Percentiles rank a stretch among this genome's conserved stretches.
phyloP scores from a whole-genome alignment of 345 rosid genomes.

The Sonneratia caseolaris region DNA sequence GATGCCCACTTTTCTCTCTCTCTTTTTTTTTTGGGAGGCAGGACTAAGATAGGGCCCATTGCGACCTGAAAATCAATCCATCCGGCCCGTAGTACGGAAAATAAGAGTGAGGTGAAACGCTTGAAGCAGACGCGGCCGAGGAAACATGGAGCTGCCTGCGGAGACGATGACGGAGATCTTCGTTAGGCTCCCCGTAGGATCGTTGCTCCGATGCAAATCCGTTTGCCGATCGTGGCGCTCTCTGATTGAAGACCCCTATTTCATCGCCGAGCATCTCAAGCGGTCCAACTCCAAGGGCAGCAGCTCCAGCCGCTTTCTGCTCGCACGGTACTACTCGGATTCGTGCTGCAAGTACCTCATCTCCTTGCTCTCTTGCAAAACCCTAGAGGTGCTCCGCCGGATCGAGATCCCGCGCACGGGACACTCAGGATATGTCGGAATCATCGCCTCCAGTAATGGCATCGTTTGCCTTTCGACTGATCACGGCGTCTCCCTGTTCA shows the following conservation, averaged over 20 bases:
- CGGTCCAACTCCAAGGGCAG: not conserved
- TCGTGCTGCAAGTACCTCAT: not conserved
- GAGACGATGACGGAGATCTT: not conserved
- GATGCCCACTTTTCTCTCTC: no score
- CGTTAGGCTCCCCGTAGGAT: not conserved
- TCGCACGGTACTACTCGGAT: not conserved
- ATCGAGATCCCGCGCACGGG: not conserved
- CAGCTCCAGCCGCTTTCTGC: not conserved
- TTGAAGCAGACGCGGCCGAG: no score
- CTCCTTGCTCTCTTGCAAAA: conserved; percentile 1
- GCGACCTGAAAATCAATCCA: no score
- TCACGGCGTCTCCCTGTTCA: not conserved
- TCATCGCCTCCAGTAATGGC: not conserved
- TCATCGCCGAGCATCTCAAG: not conserved
- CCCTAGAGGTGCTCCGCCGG: not conserved
- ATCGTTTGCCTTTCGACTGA: not conserved
- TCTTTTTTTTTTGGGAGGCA: no score
- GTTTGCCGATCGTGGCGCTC: conserved; percentile 2
- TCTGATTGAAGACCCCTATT: not conserved
- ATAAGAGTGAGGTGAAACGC: no score
- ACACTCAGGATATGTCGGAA: not conserved
- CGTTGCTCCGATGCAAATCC: not conserved
- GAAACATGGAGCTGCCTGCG: not conserved
- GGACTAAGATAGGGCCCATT: no score
- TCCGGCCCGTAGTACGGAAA: no score